Conservation (phyloP, 495 filamentous ascomycete species). For the Aspergillus incahuasiensis region DNA sequence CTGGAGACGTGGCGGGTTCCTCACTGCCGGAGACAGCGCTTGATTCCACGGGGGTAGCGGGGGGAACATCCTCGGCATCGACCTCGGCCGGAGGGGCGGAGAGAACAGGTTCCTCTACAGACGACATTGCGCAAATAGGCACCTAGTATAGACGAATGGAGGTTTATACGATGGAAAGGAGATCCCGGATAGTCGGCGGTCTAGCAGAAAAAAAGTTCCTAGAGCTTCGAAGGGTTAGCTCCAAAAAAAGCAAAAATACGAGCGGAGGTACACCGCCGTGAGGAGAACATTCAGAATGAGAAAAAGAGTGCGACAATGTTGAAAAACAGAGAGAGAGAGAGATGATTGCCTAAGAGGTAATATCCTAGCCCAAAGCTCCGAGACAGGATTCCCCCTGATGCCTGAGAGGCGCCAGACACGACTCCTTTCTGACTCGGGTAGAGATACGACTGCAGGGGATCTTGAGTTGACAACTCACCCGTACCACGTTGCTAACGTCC, state of each 20-base stretch:
- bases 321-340: background rate
- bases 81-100: conserved; percentile 20
- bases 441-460: conserved; percentile 2
- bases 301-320: background rate
- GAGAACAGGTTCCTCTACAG: conserved; percentile 35
- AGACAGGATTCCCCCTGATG: background rate
- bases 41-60: conserved; percentile 40
- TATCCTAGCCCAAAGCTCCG: background rate
- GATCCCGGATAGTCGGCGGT: background rate
- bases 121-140: conserved; percentile 27
- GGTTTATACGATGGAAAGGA: background rate
- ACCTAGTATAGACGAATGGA: background rate
- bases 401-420: background rate
- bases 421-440: conserved; percentile 8
- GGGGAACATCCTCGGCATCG: conserved; percentile 30
- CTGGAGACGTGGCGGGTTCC: conserved; percentile 36
- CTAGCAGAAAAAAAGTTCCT: background rate
- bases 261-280: conserved; percentile 6
- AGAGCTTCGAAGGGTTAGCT: conserved; percentile 6
- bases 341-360: background rate
- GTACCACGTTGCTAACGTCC: conserved; percentile 9
- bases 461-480: conserved; percentile 10
- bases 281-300: background rate
- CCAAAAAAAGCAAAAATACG: conserved; percentile 10
- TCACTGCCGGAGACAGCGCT: conserved; percentile 36